phyloP scores from a whole-genome alignment of 1,139 yeast genomes.

The Diutina mesorugosa region DNA sequence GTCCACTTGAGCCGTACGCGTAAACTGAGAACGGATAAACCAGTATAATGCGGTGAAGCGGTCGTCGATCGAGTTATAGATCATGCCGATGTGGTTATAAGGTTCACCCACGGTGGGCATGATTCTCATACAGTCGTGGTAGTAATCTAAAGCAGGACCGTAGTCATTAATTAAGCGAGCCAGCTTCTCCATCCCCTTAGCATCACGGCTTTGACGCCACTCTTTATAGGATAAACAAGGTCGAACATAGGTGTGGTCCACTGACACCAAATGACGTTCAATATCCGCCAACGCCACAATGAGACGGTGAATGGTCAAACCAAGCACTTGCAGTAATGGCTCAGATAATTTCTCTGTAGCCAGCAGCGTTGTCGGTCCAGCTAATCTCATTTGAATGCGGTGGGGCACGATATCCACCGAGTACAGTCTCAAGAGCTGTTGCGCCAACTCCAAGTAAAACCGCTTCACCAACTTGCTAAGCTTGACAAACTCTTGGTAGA shows the following conservation, averaged over 20 bases:
- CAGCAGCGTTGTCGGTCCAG: not conserved
- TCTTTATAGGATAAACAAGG: slow-evolving; percentile 23
- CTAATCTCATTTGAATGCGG: not conserved
- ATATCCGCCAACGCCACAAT: slow-evolving; percentile 46
- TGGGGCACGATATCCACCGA: not conserved
- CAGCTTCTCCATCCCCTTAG: slow-evolving; percentile 22
- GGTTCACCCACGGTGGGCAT: slow-evolving; percentile 61
- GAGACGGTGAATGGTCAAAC: slow-evolving; percentile 22
- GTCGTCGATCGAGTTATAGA: slow-evolving; percentile 26
- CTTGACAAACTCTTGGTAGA: slow-evolving; percentile 38
- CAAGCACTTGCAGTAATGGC: not conserved
- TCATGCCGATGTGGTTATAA: slow-evolving; percentile 51
- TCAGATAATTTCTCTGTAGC: not conserved
- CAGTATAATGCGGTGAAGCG: slow-evolving; percentile 25
- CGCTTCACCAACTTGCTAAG: slow-evolving; percentile 29
- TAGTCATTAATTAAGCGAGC: slow-evolving; percentile 11
- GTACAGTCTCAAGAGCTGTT: slow-evolving; percentile 18
- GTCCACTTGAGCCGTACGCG: slow-evolving; percentile 35
- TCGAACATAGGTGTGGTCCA: slow-evolving; percentile 26
- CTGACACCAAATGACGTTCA: slow-evolving; percentile 40
- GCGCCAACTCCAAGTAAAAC: slow-evolving; percentile 31
- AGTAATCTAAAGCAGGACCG: slow-evolving; percentile 15
- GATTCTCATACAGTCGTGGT: slow-evolving; percentile 40
- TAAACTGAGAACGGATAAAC: slow-evolving; percentile 45
- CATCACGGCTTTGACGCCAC: slow-evolving; percentile 12